Base-by-base conservation (phyloP, 2,329 filamentous ascomycete genomes). In the Penicillium sumatraense region DNA sequence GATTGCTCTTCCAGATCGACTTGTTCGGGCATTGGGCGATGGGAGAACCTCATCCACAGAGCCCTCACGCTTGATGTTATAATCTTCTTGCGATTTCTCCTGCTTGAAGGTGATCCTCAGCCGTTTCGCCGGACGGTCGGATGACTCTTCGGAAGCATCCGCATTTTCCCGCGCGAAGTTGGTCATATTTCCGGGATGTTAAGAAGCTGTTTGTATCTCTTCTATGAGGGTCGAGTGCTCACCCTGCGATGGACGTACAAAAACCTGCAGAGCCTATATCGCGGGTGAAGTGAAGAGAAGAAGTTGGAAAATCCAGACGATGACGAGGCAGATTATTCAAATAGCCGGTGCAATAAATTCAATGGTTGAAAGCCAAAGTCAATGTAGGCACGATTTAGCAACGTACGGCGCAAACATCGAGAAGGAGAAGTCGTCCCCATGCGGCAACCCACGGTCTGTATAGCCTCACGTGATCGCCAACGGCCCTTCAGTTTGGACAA, bases 1-100 rank as follows among this genome's bases (percentile, higher is more conserved):
- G 42, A 57, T 48, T 8, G 53, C 42, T 49, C 55, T 47, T 3
- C 55, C 55, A 51, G 55, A 48, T 44, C 55, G 27, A 51, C 55
- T 57, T 29, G 29, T 57, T 9, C 55, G 51, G 40, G 51, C 38
- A 18, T 51, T 46, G 13, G 35, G 23, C 20, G 33, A 26, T 21
- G 21, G 45, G 3, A 46, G 42, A 27, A 46, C 42, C 11, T 46
- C 42, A 5, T 46, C 42, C 11, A 23, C 27, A 3, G 42, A 46
- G 3, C 29, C 57, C 47, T 27, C 48, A 29, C 10, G 24, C 26
- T 46, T 46, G 3, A 46, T 21, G 42, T 16, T 14, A n/a, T 21
- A 29, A 20, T 46, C 42, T 4, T 46, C 42, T 29, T 46, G 26
- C 7, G 16, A 7, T 14, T 29, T 29, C 26, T 46, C 61, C 53